Conservation (phyloP, 495 filamentous ascomycete genomes). For the Penicillium crystallinum region DNA sequence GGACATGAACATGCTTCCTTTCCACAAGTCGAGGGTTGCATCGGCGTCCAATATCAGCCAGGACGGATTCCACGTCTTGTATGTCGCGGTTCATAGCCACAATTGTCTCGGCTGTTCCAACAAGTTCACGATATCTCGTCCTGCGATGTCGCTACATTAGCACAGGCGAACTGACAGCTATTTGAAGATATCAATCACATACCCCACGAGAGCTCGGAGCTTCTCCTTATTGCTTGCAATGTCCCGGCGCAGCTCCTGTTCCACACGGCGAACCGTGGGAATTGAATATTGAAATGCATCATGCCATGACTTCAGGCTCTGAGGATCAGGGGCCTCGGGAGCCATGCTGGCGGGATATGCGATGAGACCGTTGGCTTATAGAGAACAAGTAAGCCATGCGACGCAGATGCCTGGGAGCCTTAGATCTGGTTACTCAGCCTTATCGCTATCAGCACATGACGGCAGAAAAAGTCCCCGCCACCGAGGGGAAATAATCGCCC, state of each 20-base stretch:
- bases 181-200: constrained; percentile 16
- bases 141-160: constrained; percentile 26
- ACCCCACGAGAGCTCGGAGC: constrained; percentile 87
- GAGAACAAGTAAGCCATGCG: constrained; percentile 7
- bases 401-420: constrained; percentile 4
- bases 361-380: background rate
- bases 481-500: background rate
- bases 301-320: constrained; percentile 57
- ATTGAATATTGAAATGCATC: constrained; percentile 65
- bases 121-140: constrained; percentile 85
- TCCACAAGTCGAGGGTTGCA: constrained; percentile 73
- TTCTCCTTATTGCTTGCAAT: constrained; percentile 80
- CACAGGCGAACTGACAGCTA: constrained; percentile 6
- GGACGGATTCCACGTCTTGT: constrained; percentile 60
- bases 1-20: constrained; percentile 59
- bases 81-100: constrained; percentile 81
- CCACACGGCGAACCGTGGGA: constrained; percentile 57
- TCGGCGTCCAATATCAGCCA: constrained; percentile 66
- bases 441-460: constrained; percentile 27
- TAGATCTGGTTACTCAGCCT: background rate
- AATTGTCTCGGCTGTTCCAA: constrained; percentile 89
- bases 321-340: constrained; percentile 51
- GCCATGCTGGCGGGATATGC: constrained; percentile 43
- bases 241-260: constrained; percentile 57
- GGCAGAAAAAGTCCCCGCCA: constrained; percentile 23